Conservation (phyloP, 306 rosid species). For the Cucurbita pepo region DNA sequence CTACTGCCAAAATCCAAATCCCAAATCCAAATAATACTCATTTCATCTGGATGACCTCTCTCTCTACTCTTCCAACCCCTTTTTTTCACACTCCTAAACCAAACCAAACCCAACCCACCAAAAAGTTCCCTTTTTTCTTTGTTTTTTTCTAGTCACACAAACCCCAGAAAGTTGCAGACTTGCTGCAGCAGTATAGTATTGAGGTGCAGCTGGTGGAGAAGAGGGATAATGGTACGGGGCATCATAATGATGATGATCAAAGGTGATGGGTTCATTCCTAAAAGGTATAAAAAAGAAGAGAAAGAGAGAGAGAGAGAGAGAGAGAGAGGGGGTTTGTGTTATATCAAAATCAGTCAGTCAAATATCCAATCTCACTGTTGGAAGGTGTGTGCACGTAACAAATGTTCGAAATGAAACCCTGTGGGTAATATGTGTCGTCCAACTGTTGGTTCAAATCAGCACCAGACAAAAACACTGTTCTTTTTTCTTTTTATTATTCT, state of each 20-base stretch:
- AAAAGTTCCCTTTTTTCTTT: background rate
- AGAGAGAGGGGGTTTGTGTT: background rate
- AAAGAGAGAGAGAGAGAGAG: conserved; percentile 21
- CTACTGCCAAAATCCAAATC: background rate
- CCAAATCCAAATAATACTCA: background rate
- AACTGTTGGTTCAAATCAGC: conserved; percentile 8
- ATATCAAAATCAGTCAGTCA: conserved; percentile 45
- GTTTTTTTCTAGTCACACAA: background rate
- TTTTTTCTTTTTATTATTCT: no score
- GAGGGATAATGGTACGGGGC: background rate
- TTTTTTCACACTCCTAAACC: no score
- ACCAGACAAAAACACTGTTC: background rate
- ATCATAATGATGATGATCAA: background rate
- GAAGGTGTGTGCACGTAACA: conserved; percentile 43
- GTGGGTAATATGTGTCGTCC: background rate
- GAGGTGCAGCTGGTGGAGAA: background rate
- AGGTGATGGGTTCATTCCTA: conserved; percentile 45
- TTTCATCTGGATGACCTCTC: no score
- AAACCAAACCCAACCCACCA: no score
- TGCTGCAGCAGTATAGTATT: background rate
- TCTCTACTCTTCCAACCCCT: no score
- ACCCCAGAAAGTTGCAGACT: background rate
- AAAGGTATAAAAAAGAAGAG: conserved; percentile 6
- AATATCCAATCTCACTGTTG: conserved; percentile 28
- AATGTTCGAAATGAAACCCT: background rate